Percentiles rank a stretch among this genome's conserved stretches.
Conservation (phyloP, 208 protist species). For the Spongospora subterranea region DNA sequence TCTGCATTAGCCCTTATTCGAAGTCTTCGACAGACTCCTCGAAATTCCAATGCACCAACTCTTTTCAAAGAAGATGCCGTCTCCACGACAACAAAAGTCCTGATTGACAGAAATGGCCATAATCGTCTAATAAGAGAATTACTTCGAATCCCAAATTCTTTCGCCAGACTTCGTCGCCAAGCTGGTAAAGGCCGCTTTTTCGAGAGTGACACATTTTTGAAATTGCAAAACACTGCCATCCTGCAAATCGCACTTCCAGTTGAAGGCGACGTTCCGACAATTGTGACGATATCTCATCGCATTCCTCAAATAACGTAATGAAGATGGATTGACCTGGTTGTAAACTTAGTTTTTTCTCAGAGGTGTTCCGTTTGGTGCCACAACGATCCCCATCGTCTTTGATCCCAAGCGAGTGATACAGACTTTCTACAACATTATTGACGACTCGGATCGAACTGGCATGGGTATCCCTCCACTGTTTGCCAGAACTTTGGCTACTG, state of each 20-base stretch:
- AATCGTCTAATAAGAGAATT: slow-evolving; percentile 23
- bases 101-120: not conserved
- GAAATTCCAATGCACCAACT: not conserved
- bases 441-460: not conserved
- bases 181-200: not conserved
- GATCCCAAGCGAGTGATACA: not conserved
- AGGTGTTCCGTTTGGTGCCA: not conserved
- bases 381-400: slow-evolving; percentile 21
- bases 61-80: not conserved
- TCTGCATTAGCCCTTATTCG: not conserved
- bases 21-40: not conserved
- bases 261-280: not conserved
- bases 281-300: not conserved
- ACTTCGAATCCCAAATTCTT: not conserved
- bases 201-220: not conserved
- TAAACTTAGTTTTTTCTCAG: not conserved
- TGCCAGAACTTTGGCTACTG: not conserved
- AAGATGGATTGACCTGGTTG: not conserved
- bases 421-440: not conserved
- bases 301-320: not conserved
- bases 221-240: not conserved
- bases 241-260: not conserved
- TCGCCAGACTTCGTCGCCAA: not conserved
- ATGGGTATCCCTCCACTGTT: not conserved
- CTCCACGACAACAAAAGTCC: not conserved